Evolutionary conservation across 2,329 filamentous ascomycete species (phyloP).

Genomic region (Hypoxylon sp.): DNA sequence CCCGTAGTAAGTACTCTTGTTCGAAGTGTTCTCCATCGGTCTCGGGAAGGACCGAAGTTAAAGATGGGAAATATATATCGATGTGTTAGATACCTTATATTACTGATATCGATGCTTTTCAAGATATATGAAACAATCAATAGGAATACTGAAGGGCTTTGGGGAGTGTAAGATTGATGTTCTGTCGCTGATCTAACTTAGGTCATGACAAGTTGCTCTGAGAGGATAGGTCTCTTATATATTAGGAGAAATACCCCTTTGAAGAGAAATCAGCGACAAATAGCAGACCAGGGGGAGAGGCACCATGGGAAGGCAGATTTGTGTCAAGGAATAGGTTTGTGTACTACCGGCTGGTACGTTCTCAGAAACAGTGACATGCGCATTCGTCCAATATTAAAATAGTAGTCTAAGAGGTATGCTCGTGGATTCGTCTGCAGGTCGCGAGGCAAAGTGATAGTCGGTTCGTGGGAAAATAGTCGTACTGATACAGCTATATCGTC

Average conservation of each 20-base stretch:
- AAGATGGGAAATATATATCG: not conserved
- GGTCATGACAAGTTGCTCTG: not conserved
- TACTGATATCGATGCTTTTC: not conserved
- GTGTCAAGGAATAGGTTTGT: not conserved
- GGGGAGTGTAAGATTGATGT: not conserved
- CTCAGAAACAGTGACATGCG: not conserved
- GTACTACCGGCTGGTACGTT: not conserved
- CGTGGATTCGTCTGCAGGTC: not conserved
- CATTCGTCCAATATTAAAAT: too few species aligned
- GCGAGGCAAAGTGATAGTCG: not conserved
- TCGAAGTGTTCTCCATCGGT: not conserved
- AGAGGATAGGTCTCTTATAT: not conserved
- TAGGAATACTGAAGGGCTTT: not conserved
- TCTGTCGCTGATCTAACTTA: not conserved
- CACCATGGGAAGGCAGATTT: not conserved
- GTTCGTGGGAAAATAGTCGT: not conserved
- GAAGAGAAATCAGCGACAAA: not conserved
- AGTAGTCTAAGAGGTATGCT: not conserved
- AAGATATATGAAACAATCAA: not conserved
- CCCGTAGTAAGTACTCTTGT: constrained; percentile 7
- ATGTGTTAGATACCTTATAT: not conserved
- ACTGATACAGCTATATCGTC: not conserved
- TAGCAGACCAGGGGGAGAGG: not conserved
- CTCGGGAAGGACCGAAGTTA: not conserved
- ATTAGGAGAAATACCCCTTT: not conserved